These are phyloP conservation scores for Gnetum montanum DNA, from an alignment of 75 land plant species.

Conservation along the genomic window DNA sequence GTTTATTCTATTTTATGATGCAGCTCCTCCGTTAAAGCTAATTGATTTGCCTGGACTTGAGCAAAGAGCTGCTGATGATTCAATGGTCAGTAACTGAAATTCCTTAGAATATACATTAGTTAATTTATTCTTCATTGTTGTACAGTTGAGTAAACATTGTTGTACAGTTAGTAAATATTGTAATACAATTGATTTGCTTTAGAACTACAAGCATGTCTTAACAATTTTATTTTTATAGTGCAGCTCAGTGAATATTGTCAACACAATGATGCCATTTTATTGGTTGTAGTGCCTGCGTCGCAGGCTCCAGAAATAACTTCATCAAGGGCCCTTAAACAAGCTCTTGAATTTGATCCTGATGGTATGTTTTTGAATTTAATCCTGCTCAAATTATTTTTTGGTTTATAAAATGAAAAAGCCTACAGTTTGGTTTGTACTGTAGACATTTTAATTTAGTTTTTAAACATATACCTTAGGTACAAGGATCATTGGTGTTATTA, in stretches of 20 bases:
- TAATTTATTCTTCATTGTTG: too few relatives aligned
- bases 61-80: constrained; percentile 64
- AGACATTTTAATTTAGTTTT: too few relatives aligned
- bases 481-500: constrained; percentile 91
- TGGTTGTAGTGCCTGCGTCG: constrained; percentile 84
- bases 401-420: too few relatives aligned
- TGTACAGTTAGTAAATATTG: too few relatives aligned
- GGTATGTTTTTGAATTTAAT: constrained; percentile 55
- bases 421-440: too few relatives aligned
- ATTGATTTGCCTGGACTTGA: constrained; percentile 96
- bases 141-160: too few relatives aligned
- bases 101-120: too few relatives aligned
- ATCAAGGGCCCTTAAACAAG: constrained; percentile 62
- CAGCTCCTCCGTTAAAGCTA: constrained; percentile 93
- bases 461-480: too few relatives aligned
- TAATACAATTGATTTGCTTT: too few relatives aligned
- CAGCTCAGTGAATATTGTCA: constrained; percentile 59
- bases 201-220: too few relatives aligned
- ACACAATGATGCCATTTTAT: constrained; percentile 78
- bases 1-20: too few relatives aligned
- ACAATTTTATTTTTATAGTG: constrained; percentile 2
- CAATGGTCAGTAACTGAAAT: constrained; percentile 50
- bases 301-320: constrained; percentile 82
- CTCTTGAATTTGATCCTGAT: constrained; percentile 83
- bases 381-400: too few relatives aligned